Evolutionary conservation across 805 yeast genomes (phyloP).

Genomic region (Zygoascus flipseniorum): DNA sequence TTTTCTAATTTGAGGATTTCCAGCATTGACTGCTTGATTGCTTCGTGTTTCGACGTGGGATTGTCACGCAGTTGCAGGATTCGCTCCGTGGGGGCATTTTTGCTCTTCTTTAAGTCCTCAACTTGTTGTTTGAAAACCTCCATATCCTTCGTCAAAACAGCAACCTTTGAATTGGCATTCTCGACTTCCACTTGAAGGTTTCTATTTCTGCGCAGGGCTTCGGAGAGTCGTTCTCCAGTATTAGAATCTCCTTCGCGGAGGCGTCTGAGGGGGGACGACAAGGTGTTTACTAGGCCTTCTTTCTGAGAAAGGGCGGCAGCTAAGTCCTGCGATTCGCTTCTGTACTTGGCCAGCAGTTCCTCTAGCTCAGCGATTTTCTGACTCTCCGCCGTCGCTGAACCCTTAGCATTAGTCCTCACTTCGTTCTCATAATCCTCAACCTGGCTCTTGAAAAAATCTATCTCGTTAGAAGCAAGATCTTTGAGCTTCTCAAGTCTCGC

Average conservation of each 20-base stretch:
- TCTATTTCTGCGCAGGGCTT: constrained; percentile 8
- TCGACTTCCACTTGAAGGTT: constrained; percentile 17
- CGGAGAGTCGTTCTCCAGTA: constrained; percentile 5
- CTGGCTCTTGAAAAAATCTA: constrained; percentile 48
- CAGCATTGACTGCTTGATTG: constrained; percentile 45
- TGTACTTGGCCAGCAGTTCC: constrained; percentile 47
- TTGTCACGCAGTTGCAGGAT: constrained; percentile 57
- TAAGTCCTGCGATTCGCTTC: constrained; percentile 39
- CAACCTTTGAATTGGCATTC: constrained; percentile 5
- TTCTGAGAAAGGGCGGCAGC: constrained; percentile 31
- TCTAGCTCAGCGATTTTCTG: constrained; percentile 32
- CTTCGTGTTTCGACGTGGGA: constrained; percentile 56
- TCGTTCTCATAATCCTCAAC: constrained; percentile 41
- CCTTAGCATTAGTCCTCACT: constrained; percentile 17
- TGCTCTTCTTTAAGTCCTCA: constrained; percentile 11
- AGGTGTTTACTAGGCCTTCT: constrained; percentile 16
- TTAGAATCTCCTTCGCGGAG: constrained; percentile 3
- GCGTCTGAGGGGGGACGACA: constrained; percentile 12
- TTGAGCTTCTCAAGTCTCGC: constrained; percentile 42
- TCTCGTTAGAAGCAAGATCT: constrained; percentile 47
- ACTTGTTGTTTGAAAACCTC: constrained; percentile 18
- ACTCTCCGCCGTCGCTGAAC: constrained; percentile 14
- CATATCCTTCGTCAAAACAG: constrained; percentile 14
- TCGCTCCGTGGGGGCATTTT: constrained; percentile 21
- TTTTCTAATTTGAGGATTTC: constrained; percentile 52